Evolutionary conservation across 805 yeast species (phyloP), one percentile per base, ranked within the genome.

Genomic region (Ogataea ganodermae): DNA sequence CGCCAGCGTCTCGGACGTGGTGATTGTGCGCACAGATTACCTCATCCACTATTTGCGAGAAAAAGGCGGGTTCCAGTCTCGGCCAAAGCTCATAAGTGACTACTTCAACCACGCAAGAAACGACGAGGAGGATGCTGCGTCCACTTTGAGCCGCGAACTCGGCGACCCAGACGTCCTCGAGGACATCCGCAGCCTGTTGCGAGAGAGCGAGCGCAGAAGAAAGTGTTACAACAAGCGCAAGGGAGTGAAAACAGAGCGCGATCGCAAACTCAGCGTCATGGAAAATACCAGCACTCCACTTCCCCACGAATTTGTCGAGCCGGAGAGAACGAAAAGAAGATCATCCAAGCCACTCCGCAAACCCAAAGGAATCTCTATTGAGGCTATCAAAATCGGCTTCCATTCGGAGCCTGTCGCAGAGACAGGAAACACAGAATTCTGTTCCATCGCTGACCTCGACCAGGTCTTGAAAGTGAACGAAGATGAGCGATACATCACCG

Each of bases 151-250:
- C 5, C 36, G 40, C 3, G 53, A 57, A 20, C 17, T 57, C 3
- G 55, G 56, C 13, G 57, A 56, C 18, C 20, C 42, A 16, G 20
- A 17, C 12, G 21, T 61, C 2, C 23, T 56, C 3, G 44, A 42
- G 20, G 57, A 58, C 7, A 56, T 65, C 9, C 55, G 59, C 30
- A 42, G 44, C 13, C 41, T 63, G 13, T 40, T 65, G 9, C 40
- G 48, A 7, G 66, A 61, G 35, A 56, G 62, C 32, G 60, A 58
- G 13, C 57, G 60, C 23, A 48, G 56, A 41, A 51, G 69, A 10
- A 65, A 62, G 44, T 42, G 53, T 9, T 64, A 61, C 45, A 62
- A 57, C 39, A 65, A 58, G 44, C 50, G 55, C 40, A 61, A 51
- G 44, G 55, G 48, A 18, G 35, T 32, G 16, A 39, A 36, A 37